phyloP scores from a whole-genome alignment of 345 rosid genomes.

The Ricinus communis region DNA sequence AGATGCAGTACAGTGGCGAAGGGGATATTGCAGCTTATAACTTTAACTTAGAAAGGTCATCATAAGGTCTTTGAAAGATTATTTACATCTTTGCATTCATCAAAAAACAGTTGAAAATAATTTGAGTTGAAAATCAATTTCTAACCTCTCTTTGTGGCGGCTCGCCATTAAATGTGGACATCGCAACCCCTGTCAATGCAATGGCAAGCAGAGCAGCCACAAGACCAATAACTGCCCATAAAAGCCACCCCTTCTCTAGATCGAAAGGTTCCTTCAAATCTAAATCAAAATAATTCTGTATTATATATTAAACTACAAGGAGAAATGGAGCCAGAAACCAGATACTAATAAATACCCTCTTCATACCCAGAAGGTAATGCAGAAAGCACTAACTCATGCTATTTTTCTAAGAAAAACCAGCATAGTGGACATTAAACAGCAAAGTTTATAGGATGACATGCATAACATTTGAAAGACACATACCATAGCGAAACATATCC shows the following conservation, averaged over 20 bases:
- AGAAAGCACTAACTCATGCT: background rate
- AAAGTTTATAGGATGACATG: background rate
- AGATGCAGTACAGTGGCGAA: background rate
- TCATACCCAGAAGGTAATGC: background rate
- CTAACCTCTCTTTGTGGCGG: slow-evolving; percentile 66
- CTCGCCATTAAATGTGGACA: slow-evolving; percentile 52
- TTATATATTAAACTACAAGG: background rate
- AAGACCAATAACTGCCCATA: slow-evolving; percentile 69
- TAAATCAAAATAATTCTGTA: slow-evolving; percentile 26
- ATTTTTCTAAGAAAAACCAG: background rate
- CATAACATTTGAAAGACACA: background rate
- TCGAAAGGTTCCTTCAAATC: slow-evolving; percentile 73
- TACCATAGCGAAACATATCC: slow-evolving; percentile 83
- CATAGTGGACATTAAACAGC: background rate
- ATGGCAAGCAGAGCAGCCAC: slow-evolving; percentile 47
- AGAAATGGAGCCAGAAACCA: background rate
- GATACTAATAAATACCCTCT: background rate
- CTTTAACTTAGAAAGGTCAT: background rate
- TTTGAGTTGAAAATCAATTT: slow-evolving; percentile 12
- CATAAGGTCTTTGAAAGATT: background rate
- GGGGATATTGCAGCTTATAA: background rate
- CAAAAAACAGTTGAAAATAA: background rate
- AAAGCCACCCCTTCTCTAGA: slow-evolving; percentile 57
- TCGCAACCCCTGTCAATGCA: slow-evolving; percentile 43
- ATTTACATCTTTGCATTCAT: background rate